A percentile compares a stretch with the other conserved stretches of the same genome.
Conservation (phyloP, 495 filamentous ascomycete genomes). For the Penicillium roqueforti region DNA sequence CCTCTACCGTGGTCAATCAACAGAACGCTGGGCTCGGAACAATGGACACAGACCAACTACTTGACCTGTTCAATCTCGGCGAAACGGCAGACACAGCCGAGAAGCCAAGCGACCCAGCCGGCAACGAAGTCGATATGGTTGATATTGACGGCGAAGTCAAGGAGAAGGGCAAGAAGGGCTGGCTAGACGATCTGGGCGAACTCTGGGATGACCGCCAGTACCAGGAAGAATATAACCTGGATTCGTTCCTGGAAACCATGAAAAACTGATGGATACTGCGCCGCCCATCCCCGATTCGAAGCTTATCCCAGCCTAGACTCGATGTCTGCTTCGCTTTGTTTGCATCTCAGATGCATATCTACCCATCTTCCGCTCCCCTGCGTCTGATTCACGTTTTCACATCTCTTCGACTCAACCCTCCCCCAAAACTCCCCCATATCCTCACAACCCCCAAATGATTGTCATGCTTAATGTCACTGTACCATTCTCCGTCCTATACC, state of each 20-base stretch:
- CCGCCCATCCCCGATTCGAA: background rate
- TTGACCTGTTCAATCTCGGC: conserved; percentile 92
- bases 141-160: conserved; percentile 88
- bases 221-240: conserved; percentile 93
- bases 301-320: background rate
- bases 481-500: conserved; percentile 5
- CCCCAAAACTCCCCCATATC: background rate
- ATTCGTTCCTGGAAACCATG: conserved; percentile 89
- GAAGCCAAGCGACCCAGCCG: conserved; percentile 49
- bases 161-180: conserved; percentile 94
- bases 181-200: conserved; percentile 89
- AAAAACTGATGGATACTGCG: conserved; percentile 45
- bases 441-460: background rate
- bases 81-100: conserved; percentile 69
- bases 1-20: conserved; percentile 96
- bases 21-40: conserved; percentile 92
- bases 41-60: conserved; percentile 97
- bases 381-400: background rate
- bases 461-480: conserved; percentile 13
- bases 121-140: conserved; percentile 86
- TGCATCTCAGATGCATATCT: background rate
- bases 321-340: background rate
- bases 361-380: background rate
- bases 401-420: background rate
- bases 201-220: conserved; percentile 96